Conservation (phyloP, 805 yeast genomes). For the Metschnikowia hibisci region DNA sequence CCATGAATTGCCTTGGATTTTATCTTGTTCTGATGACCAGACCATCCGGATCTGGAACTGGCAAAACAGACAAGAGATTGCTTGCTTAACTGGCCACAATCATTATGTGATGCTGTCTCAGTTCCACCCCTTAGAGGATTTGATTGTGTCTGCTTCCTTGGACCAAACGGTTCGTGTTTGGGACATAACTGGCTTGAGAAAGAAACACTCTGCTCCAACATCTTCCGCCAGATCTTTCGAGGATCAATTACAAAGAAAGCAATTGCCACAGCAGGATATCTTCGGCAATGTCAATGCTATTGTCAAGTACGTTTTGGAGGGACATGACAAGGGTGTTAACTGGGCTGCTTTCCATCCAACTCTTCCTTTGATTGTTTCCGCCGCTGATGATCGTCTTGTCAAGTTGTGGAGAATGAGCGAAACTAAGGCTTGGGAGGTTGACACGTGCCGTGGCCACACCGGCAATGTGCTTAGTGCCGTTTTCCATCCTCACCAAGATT, state of each 20-base stretch:
- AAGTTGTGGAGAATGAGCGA: slow-evolving; percentile 98
- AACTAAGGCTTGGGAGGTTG: slow-evolving; percentile 98
- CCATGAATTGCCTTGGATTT: slow-evolving; percentile 94
- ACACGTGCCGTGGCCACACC: slow-evolving; percentile 96
- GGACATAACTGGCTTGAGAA: slow-evolving; percentile 94
- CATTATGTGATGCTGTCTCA: slow-evolving; percentile 98
- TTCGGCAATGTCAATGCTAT: slow-evolving; percentile 93
- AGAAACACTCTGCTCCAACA: slow-evolving; percentile 84
- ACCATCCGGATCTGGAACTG: slow-evolving; percentile 99
- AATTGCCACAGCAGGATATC: slow-evolving; percentile 81
- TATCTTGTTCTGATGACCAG: slow-evolving; percentile 95
- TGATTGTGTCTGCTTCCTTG: slow-evolving; percentile 90
- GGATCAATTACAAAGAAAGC: slow-evolving; percentile 63
- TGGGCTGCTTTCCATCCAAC: slow-evolving; percentile 99
- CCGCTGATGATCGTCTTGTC: slow-evolving; percentile 93
- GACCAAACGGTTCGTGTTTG: slow-evolving; percentile 99
- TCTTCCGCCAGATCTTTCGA: slow-evolving; percentile 46
- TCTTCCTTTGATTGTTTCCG: slow-evolving; percentile 88
- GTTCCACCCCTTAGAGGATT: slow-evolving; percentile 93
- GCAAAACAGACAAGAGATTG: slow-evolving; percentile 97
- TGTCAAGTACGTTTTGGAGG: slow-evolving; percentile 93
- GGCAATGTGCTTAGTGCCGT: slow-evolving; percentile 84
- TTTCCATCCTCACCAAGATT: slow-evolving; percentile 91
- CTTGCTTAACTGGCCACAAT: slow-evolving; percentile 95
- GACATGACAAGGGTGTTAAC: slow-evolving; percentile 97